These are phyloP conservation scores for Apiospora sp. DNA, from an alignment of 2,329 filamentous ascomycete species.

Conservation along the genomic window DNA sequence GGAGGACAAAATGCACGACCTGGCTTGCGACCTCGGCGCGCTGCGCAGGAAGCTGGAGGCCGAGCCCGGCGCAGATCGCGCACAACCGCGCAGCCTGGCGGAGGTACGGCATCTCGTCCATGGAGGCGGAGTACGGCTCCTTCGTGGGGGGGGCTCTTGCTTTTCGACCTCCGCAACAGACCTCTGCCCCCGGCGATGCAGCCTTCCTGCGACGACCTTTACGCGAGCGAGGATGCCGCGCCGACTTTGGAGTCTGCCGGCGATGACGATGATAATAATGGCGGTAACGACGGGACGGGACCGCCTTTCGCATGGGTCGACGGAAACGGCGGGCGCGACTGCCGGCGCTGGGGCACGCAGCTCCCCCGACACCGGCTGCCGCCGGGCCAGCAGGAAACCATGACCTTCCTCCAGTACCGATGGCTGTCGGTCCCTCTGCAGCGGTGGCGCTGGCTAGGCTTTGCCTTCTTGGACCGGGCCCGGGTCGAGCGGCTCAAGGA, in stretches of 20 bases:
- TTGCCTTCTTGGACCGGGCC: background rate
- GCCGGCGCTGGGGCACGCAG: background rate
- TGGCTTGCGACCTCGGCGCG: no score
- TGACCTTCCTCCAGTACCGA: background rate
- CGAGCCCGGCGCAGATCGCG: no score
- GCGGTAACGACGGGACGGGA: background rate
- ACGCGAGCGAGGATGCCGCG: background rate
- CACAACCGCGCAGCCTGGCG: no score
- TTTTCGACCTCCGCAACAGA: no score
- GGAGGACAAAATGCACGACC: no score
- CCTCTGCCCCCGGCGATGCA: background rate
- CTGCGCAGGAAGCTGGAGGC: no score
- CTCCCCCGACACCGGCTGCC: background rate
- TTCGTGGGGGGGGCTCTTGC: background rate
- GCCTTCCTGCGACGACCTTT: background rate
- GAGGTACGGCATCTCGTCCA: no score
- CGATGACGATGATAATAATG: background rate
- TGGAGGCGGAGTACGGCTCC: background rate
- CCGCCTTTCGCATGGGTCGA: background rate
- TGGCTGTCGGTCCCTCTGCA: background rate
- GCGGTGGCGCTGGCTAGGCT: constrained; percentile 6
- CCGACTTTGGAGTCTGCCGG: background rate
- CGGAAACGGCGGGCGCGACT: background rate
- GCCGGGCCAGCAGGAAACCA: background rate
- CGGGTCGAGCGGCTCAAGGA: background rate